Evolutionary conservation across 371 early-diverging fungal genomes (phyloP), one percentile per base, ranked within the genome.

Genomic region (Batrachochytrium dendrobatidis): DNA sequence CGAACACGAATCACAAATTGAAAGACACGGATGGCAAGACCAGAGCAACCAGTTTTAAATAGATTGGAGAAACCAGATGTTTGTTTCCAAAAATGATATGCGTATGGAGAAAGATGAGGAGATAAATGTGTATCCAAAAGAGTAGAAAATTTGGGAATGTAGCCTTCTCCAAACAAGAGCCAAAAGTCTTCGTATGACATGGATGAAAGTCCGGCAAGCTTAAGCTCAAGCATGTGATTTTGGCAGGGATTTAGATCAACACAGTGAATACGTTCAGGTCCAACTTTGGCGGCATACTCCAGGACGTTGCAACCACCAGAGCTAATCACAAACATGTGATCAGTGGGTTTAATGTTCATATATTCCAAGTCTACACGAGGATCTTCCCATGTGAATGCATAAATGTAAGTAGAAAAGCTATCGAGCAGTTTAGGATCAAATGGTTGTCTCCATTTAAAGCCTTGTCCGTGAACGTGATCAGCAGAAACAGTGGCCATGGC

Each of bases 211-310:
- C 77, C 75, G 20, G 90, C 90, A 0, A 91, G 70, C 66, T 91
- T 91, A 51, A 91, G 78, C 65, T 91, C 91, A 34, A 91, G 70
- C 56, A 91, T 73, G 66, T 91, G 86, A 72, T 90, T 90, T 76
- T 91, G 91, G 67, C 89, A 90, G 10, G 91, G 91, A 63, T 91
- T 91, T 82, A 91, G 84, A 65, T 91, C 91, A 34, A 89, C 81
- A 66, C 87, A 87, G 66, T 91, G 89, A 51, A 91, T 84, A 6
- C 82, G 68, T 20, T 80, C 80, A 1, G 85, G 85, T 30, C 79
- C 77, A 26, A 83, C 85, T 57, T 86, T 71, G 25, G 82, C 67
- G 7, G 87, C 87, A 65, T 91, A 91, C 57, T 89, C 91, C 26
- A 91, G 73, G 4, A 86, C 87, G 62, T 91, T 91, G 71, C 89